A percentile compares a stretch with the other conserved stretches of the same genome.
Evolutionary conservation across 1,284 basidiomycete genomes (phyloP).

Genomic region (Pseudozyma pruni): DNA sequence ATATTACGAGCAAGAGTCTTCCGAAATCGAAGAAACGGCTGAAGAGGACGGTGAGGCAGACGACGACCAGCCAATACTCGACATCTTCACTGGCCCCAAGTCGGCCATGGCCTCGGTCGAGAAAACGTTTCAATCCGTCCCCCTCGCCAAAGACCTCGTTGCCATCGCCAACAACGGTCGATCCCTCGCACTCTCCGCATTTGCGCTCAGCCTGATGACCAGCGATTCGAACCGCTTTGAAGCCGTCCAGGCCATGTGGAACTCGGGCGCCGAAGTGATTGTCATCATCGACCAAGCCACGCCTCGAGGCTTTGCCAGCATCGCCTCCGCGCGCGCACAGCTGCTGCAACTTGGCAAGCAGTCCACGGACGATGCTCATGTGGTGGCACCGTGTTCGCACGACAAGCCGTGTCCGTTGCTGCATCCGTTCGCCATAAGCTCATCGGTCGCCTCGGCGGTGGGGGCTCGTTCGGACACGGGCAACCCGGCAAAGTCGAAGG

Average conservation of each 20-base stretch:
- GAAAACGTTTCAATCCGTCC: slow-evolving; percentile 37
- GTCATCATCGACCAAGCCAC: slow-evolving; percentile 87
- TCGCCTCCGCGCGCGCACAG: slow-evolving; percentile 84
- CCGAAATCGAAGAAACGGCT: background rate
- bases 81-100: slow-evolving; percentile 30
- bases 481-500: slow-evolving; percentile 63
- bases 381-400: slow-evolving; percentile 86
- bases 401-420: slow-evolving; percentile 84
- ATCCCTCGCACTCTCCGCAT: slow-evolving; percentile 84
- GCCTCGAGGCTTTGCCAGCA: slow-evolving; percentile 79
- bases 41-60: slow-evolving; percentile 1
- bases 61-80: slow-evolving; percentile 1
- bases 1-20: slow-evolving; percentile 33
- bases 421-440: slow-evolving; percentile 46
- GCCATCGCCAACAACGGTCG: background rate
- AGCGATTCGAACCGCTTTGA: slow-evolving; percentile 75
- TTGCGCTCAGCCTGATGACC: slow-evolving; percentile 80
- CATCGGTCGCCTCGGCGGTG: slow-evolving; percentile 11
- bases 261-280: slow-evolving; percentile 76
- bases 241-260: slow-evolving; percentile 85
- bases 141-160: slow-evolving; percentile 26
- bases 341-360: slow-evolving; percentile 76
- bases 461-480: slow-evolving; percentile 23
- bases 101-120: slow-evolving; percentile 31
- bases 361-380: slow-evolving; percentile 71